phyloP scores from a whole-genome alignment of 2,329 filamentous ascomycete species.

The Xylaria sp. region DNA sequence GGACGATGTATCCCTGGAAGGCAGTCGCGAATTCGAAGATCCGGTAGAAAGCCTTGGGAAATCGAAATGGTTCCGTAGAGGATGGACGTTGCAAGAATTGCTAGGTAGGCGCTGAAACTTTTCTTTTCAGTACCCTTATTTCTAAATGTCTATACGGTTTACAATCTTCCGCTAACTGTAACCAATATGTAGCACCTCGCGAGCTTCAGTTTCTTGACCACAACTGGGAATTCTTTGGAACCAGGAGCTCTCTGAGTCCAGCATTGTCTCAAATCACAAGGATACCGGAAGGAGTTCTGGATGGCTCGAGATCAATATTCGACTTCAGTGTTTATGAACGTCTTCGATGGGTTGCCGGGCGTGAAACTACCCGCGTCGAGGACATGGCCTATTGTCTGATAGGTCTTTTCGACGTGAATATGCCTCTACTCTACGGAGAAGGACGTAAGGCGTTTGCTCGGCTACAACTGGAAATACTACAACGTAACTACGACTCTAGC shows the following conservation, averaged over 20 bases:
- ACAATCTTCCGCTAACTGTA: neutral
- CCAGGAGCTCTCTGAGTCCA: neutral
- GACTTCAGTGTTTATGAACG: neutral
- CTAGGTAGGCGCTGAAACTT: neutral
- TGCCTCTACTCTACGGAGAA: slow-evolving; percentile 14
- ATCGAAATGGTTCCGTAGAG: neutral
- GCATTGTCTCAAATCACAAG: neutral
- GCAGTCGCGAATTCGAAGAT: neutral
- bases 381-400: slow-evolving; percentile 20
- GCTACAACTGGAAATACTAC: slow-evolving; percentile 14
- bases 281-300: neutral
- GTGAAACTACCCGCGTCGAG: slow-evolving; percentile 7
- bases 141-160: neutral
- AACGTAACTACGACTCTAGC: neutral
- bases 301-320: neutral
- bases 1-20: neutral
- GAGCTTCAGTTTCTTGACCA: neutral
- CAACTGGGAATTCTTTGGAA: neutral
- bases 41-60: neutral
- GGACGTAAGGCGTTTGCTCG: slow-evolving; percentile 4
- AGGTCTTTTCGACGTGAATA: slow-evolving; percentile 8
- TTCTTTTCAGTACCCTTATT: too few species aligned
- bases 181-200: neutral
- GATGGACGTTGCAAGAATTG: slow-evolving; percentile 4
- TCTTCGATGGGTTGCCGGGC: neutral